These are phyloP conservation scores for Abrus precatorius DNA, from an alignment of 306 rosid species.

Conservation along the genomic window DNA sequence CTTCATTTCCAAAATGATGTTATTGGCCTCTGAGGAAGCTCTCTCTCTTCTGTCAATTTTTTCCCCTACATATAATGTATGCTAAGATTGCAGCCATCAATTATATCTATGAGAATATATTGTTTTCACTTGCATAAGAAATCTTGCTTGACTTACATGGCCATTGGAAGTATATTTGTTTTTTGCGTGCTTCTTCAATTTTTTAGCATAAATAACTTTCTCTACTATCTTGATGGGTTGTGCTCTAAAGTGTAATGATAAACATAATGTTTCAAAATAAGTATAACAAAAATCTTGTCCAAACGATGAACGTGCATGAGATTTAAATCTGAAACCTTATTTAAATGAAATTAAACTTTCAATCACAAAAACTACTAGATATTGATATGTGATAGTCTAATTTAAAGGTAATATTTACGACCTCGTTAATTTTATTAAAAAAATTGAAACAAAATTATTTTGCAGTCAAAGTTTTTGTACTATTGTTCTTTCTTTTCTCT, in stretches of 20 bases:
- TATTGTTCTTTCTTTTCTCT: neutral
- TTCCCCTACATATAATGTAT: neutral
- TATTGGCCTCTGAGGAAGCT: slow-evolving; percentile 49
- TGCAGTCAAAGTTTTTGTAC: neutral
- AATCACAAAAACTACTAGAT: neutral
- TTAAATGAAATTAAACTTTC: neutral
- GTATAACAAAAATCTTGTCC: neutral
- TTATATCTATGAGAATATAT: neutral
- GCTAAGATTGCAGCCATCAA: neutral
- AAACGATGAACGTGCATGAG: neutral
- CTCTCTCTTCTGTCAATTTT: slow-evolving; percentile 85
- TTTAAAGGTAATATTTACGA: neutral
- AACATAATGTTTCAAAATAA: neutral
- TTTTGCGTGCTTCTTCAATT: neutral
- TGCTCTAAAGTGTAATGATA: neutral
- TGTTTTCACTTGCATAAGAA: neutral
- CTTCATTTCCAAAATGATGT: slow-evolving; percentile 27
- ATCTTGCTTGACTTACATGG: neutral
- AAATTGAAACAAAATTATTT: neutral
- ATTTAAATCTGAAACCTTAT: neutral
- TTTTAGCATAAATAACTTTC: neutral
- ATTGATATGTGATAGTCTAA: neutral
- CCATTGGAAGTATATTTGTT: neutral
- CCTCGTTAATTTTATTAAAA: neutral
- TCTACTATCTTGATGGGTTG: neutral